A percentile compares a stretch with the other conserved stretches of the same genome.
Conservation (phyloP, 2,329 filamentous ascomycete species). For the Diaporthe ilicicola region DNA sequence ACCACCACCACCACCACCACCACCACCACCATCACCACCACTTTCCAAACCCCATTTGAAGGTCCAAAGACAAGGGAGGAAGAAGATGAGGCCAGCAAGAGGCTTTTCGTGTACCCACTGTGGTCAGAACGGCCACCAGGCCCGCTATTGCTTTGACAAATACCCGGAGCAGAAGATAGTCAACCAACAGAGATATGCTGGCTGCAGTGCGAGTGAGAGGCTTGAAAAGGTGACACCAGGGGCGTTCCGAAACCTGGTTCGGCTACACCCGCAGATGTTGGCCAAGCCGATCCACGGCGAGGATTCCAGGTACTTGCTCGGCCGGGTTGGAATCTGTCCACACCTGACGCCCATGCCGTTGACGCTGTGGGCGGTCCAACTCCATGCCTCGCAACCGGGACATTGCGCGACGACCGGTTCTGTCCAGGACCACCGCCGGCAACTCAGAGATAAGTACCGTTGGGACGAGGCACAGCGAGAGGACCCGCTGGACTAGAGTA, state of each 20-base stretch:
- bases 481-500: neutral
- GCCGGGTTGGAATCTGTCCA: neutral
- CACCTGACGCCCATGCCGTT: neutral
- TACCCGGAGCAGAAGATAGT: conserved; percentile 16
- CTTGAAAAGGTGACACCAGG: neutral
- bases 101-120: neutral
- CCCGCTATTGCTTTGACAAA: neutral
- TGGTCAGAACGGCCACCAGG: neutral
- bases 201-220: neutral
- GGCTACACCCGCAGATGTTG: conserved; percentile 1
- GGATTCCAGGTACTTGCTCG: conserved; percentile 4
- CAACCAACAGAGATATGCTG: neutral
- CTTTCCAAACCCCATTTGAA: neutral
- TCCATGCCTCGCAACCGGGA: neutral
- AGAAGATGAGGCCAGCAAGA: neutral
- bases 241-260: neutral
- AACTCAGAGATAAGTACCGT: neutral
- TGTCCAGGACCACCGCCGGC: neutral
- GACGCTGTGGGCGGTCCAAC: neutral
- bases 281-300: neutral
- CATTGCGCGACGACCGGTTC: neutral
- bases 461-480: neutral
- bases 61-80: neutral
- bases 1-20: neutral
- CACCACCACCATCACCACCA: neutral